Evolutionary conservation across 345 rosid species (phyloP), one percentile per base, ranked within the genome.

Genomic region (Populus nigra): DNA sequence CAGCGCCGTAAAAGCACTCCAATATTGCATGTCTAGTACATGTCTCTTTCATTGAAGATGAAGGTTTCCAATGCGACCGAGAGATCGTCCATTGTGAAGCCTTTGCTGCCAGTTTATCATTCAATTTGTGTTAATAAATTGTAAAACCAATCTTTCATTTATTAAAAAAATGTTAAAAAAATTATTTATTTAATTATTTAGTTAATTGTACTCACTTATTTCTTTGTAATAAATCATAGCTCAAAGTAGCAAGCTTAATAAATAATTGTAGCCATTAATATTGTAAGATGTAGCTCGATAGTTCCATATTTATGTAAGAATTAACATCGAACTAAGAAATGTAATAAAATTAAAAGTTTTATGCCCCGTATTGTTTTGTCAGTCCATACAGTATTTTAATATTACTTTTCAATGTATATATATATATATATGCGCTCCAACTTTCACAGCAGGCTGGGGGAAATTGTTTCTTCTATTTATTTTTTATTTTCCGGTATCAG

Each of bases 41-140:
- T 57, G 63, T 5, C 18, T 50, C 41, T 8, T 35, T n/a, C 78
- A 38, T 15, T 53, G 29, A 5, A 27, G 53, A 55, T 25, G 11
- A 61, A 55, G 17, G 6, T 18, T 66, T 11, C 31, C 31, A 69
- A 57, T 0, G 31, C 12, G 36, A 20, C 13, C 3, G 15, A 38
- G 18, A 55, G 27, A 57, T 35, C 22, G 45, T 9, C 5, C 17
- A 13, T 45, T 20, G 27, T 45, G 65, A 33, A 12, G 1, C 13
- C 31, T 33, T 3, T 22, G 2, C 33, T 16, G 15, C 22, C 13
- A 15, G 3, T 75, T 65, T 31, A 47, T 45, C 27, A 8, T 65
- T 75, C 23, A 50, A 36, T 72, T 71, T n/a, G 17, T 47, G 49
- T n/a, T 66, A 49, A 49, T 47, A 75, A 75, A 35, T 15, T 66